phyloP scores from a whole-genome alignment of 352 stramenopile genomes.

The Phytopythium mirpurense region DNA sequence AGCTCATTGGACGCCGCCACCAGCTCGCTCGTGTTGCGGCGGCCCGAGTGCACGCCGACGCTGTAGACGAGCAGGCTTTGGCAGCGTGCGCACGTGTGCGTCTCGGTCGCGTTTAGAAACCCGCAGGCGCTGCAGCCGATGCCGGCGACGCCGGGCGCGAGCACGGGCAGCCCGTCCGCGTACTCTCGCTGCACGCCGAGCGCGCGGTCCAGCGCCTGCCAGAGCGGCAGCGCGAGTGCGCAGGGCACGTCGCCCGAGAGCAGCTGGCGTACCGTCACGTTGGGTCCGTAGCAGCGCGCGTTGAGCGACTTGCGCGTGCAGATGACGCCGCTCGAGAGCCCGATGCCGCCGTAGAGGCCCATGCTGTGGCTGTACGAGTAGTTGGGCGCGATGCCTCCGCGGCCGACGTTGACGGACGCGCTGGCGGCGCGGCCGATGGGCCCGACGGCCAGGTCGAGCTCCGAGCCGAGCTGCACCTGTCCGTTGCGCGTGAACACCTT shows the following conservation, averaged over 20 bases:
- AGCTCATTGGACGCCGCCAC: conserved; percentile 13
- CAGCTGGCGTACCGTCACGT: conserved; percentile 60
- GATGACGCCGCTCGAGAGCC: conserved; percentile 62
- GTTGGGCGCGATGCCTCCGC: conserved; percentile 59
- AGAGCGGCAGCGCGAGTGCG: conserved; percentile 52
- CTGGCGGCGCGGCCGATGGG: conserved; percentile 65
- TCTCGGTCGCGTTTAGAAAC: conserved; percentile 41
- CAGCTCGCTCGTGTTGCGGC: conserved; percentile 47
- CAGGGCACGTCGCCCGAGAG: conserved; percentile 66
- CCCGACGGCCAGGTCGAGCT: conserved; percentile 64
- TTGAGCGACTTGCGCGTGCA: conserved; percentile 74
- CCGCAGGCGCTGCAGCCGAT: conserved; percentile 52
- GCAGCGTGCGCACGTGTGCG: conserved; percentile 41
- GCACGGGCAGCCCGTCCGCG: conserved; percentile 49
- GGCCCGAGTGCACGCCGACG: conserved; percentile 60
- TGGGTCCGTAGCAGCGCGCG: conserved; percentile 58
- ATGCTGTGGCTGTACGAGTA: conserved; percentile 81
- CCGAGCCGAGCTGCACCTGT: conserved; percentile 70
- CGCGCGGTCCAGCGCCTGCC: conserved; percentile 53
- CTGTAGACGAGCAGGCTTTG: conserved; percentile 69
- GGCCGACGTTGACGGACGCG: conserved; percentile 54
- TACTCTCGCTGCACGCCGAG: conserved; percentile 62
- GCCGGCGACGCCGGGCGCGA: conserved; percentile 37
- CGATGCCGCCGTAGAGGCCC: conserved; percentile 68
- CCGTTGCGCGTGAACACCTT: conserved; percentile 79